A percentile compares a stretch with the other conserved stretches of the same genome.
Evolutionary conservation across 2,329 filamentous ascomycete species (phyloP).

Genomic region (Colletotrichum tanaceti): DNA sequence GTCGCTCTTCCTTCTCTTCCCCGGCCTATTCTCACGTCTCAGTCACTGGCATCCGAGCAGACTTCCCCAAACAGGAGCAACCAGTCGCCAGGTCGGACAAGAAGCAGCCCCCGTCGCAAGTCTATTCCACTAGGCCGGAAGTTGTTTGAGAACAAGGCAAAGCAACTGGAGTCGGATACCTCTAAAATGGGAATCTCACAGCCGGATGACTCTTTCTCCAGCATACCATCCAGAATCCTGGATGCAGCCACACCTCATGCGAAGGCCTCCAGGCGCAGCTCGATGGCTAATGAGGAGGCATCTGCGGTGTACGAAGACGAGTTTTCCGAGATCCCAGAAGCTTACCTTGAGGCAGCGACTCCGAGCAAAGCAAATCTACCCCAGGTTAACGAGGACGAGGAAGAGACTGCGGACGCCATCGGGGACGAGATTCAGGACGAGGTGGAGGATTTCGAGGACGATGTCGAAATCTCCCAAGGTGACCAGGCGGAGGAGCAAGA

Average conservation of each 20-base stretch:
- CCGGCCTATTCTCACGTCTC: slow-evolving; percentile 6
- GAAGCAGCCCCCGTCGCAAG: slow-evolving; percentile 53
- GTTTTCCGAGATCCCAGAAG: slow-evolving; percentile 67
- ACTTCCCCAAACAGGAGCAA: slow-evolving; percentile 18
- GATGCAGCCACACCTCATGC: slow-evolving; percentile 47
- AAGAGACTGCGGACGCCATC: not conserved
- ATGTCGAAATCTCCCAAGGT: slow-evolving; percentile 10
- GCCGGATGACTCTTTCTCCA: slow-evolving; percentile 51
- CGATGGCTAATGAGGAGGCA: slow-evolving; percentile 46
- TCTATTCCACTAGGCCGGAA: slow-evolving; percentile 50
- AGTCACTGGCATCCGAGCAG: not conserved
- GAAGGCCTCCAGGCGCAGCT: slow-evolving; percentile 22
- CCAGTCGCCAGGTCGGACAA: slow-evolving; percentile 47
- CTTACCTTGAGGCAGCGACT: slow-evolving; percentile 62
- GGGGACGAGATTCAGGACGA: slow-evolving; percentile 24
- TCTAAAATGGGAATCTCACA: slow-evolving; percentile 5
- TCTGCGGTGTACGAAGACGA: slow-evolving; percentile 62
- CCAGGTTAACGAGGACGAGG: slow-evolving; percentile 33
- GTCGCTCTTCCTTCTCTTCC: slow-evolving; percentile 27
- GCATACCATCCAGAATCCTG: slow-evolving; percentile 49
- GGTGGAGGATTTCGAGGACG: slow-evolving; percentile 6
- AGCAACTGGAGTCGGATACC: slow-evolving; percentile 40
- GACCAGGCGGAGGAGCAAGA: slow-evolving; percentile 24
- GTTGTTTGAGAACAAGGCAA: slow-evolving; percentile 49
- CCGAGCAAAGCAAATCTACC: slow-evolving; percentile 49